Evolutionary conservation across 257 asterid species (phyloP), one percentile per base, ranked within the genome.

Genomic region (Penstemon davidsonii): DNA sequence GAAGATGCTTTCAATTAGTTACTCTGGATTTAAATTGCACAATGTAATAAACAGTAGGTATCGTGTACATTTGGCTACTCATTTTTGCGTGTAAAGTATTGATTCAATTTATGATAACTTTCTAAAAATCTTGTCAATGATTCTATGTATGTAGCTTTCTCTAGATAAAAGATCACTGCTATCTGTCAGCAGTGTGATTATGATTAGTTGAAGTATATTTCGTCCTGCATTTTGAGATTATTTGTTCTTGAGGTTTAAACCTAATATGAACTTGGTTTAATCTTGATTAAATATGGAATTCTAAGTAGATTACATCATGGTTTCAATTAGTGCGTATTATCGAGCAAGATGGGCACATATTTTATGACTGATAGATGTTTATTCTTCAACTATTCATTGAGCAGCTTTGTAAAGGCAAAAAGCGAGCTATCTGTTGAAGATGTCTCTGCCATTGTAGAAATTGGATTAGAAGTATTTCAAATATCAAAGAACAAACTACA

Each of bases 381-480:
- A 41, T 40, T 77, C 64, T 25, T 66, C 39, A 45, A 68, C 58
- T 58, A 36, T 76, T 76, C 62, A 19, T 37, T 67, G 69, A 73
- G 73, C 96, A 94, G 99, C 66, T 94, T 84, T 72, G 73, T 91
- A 66, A 87, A 81, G 85, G 99, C 99, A 19, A 91, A 87, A 77
- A 94, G 99, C 61, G 97, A 94, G 57, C 62, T 91, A 75, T 60
- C 80, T 58, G 60, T 86, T 67, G 97, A 87, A 80, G 97, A 91
- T 80, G 97, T 94, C 62, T 66, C 85, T 53, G 76, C 86, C 38
- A 65, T 88, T 25, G 82, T 86, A 10, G 83, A 86, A 77, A 66
- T 81, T 78, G 99, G 97, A 71, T 68, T 94, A 76, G 86, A 88
- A 64, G 76, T 91, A 74, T 88, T 94, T 73, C 87, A 66, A 43